phyloP scores from a whole-genome alignment of 108 stramenopile species.

The Fragilaria crotonensis region DNA sequence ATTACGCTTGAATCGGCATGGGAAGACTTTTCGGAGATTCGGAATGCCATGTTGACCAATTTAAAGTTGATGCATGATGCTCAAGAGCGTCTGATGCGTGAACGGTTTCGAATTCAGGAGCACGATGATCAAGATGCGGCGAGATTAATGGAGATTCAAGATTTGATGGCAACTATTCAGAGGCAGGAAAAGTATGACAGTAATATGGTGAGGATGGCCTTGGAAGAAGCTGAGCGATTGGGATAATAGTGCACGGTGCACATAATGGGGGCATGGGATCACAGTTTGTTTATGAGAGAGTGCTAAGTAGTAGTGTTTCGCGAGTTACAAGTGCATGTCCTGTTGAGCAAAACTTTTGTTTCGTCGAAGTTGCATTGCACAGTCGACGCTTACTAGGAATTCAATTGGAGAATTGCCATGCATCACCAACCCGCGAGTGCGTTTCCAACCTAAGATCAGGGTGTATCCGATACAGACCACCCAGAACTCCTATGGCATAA shows the following conservation, averaged over 20 bases:
- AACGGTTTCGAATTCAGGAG: neutral
- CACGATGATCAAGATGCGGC: neutral
- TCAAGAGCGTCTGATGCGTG: neutral
- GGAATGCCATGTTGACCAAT: neutral
- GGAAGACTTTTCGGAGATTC: neutral
- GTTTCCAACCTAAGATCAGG: too few species aligned
- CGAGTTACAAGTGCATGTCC: too few species aligned
- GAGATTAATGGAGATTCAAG: neutral
- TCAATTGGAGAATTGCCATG: too few species aligned
- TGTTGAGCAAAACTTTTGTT: too few species aligned
- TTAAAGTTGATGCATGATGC: neutral
- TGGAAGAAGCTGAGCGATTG: neutral
- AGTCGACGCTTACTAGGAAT: too few species aligned
- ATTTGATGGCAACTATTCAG: neutral
- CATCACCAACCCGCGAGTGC: too few species aligned
- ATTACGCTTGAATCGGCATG: neutral
- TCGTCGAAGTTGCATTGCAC: too few species aligned
- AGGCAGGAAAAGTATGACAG: neutral
- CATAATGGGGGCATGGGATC: too few species aligned
- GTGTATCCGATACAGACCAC: too few species aligned
- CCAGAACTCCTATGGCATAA: too few species aligned
- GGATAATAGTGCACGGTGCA: neutral
- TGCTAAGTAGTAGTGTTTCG: too few species aligned
- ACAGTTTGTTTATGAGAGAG: too few species aligned
- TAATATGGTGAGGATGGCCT: neutral